These are phyloP conservation scores for Strombidium stylifer DNA, from an alignment of 73 alveolate genomes.

Conservation along the genomic window DNA sequence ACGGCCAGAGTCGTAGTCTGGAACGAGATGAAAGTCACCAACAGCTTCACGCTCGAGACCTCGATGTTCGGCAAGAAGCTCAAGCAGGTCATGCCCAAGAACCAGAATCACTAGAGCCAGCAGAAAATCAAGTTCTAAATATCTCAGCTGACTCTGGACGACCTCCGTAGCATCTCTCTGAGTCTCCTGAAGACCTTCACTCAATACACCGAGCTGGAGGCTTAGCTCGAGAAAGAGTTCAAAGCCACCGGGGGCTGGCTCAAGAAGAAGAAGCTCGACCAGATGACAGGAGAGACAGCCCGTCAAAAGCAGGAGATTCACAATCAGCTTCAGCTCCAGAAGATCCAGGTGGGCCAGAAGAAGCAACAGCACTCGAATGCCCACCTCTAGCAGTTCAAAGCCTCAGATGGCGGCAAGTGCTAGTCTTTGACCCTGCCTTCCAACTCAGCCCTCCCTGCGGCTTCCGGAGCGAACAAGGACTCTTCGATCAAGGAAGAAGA, in stretches of 20 bases:
- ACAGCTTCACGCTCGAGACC: slow-evolving; percentile 38
- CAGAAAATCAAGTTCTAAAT: background rate
- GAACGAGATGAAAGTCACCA: slow-evolving; percentile 53
- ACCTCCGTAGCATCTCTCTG: slow-evolving; percentile 8
- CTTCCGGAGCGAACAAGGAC: too few relatives aligned
- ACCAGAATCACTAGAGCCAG: too few relatives aligned
- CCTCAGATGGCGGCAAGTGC: too few relatives aligned
- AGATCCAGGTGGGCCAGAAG: background rate
- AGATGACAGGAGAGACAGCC: slow-evolving; percentile 21
- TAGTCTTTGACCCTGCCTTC: background rate
- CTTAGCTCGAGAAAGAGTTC: slow-evolving; percentile 38
- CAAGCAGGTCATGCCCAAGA: too few relatives aligned
- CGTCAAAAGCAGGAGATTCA: background rate
- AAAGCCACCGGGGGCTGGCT: slow-evolving; percentile 40
- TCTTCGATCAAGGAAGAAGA: too few relatives aligned
- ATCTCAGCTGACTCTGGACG: slow-evolving; percentile 2
- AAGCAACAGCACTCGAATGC: background rate
- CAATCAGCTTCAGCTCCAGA: background rate
- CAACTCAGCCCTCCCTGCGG: background rate
- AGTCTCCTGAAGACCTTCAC: slow-evolving; percentile 9
- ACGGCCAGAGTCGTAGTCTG: slow-evolving; percentile 59
- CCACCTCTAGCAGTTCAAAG: too few relatives aligned
- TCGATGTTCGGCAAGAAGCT: slow-evolving; percentile 34
- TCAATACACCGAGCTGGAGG: slow-evolving; percentile 1
- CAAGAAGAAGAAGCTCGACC: slow-evolving; percentile 24